Conservation (phyloP, 2,329 filamentous ascomycete genomes). For the Clathrospora elynae region DNA sequence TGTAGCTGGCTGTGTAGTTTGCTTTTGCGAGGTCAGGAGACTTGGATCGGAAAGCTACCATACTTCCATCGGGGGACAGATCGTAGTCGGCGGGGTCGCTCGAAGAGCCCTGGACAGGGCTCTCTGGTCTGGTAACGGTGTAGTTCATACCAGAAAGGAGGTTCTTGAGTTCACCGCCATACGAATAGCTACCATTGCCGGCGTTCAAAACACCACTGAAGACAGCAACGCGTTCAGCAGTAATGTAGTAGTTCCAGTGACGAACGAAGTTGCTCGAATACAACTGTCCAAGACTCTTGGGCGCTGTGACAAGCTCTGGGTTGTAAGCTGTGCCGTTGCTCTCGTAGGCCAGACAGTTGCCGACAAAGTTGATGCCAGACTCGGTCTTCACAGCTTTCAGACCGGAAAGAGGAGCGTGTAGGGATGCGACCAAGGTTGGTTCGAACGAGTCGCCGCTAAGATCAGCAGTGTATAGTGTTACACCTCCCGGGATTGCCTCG, state of each 20-base stretch:
- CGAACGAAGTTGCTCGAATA: constrained; percentile 78
- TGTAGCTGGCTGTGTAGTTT: constrained; percentile 78
- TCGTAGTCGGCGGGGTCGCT: constrained; percentile 80
- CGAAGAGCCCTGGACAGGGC: constrained; percentile 72
- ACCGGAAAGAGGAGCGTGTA: constrained; percentile 56
- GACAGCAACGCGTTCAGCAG: constrained; percentile 70
- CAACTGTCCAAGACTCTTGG: constrained; percentile 67
- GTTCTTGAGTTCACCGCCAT: constrained; percentile 45
- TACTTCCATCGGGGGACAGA: constrained; percentile 67
- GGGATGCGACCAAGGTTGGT: constrained; percentile 42
- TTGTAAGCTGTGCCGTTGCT: constrained; percentile 73
- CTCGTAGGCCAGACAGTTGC: constrained; percentile 64
- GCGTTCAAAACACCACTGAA: constrained; percentile 68
- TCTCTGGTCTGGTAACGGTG: constrained; percentile 61
- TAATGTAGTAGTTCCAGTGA: constrained; percentile 79
- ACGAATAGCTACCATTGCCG: constrained; percentile 40
- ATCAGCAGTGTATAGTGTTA: constrained; percentile 44
- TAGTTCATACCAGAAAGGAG: constrained; percentile 66
- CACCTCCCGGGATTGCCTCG: constrained; percentile 55
- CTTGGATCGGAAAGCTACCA: constrained; percentile 72
- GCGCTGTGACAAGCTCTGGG: constrained; percentile 62
- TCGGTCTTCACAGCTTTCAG: constrained; percentile 53
- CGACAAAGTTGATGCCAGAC: constrained; percentile 54
- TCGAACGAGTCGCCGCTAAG: constrained; percentile 31
- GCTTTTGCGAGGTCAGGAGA: constrained; percentile 73